These are phyloP conservation scores for Kodamaea sp. DNA, from an alignment of 1,139 yeast species.

Conservation along the genomic window DNA sequence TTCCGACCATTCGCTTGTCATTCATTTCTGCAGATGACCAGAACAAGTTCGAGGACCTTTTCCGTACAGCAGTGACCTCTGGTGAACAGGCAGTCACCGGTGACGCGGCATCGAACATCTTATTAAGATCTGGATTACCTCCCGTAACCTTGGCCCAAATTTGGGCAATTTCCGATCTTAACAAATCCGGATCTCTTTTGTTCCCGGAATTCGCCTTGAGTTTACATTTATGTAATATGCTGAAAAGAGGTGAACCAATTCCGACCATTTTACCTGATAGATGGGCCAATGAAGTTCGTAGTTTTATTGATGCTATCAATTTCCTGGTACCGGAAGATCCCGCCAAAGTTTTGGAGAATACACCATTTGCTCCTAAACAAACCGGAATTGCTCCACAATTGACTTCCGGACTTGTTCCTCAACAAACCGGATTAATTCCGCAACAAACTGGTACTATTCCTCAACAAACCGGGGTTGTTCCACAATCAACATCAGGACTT, in stretches of 20 bases:
- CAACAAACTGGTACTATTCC: constrained; percentile 4
- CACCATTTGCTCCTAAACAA: constrained; percentile 40
- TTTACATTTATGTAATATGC: constrained; percentile 79
- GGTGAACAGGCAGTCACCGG: constrained; percentile 79
- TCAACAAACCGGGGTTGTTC: constrained; percentile 20
- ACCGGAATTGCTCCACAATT: constrained; percentile 10
- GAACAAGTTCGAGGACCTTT: constrained; percentile 76
- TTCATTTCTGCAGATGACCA: constrained; percentile 86
- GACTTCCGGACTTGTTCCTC: constrained; percentile 14
- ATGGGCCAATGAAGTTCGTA: constrained; percentile 77
- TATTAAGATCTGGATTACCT: constrained; percentile 74
- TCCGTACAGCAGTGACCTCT: constrained; percentile 69
- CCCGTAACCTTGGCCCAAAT: constrained; percentile 79
- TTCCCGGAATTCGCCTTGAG: constrained; percentile 96
- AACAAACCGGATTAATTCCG: constrained; percentile 25
- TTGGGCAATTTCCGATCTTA: constrained; percentile 89
- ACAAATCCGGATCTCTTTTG: constrained; percentile 75
- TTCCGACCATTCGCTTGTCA: constrained; percentile 69
- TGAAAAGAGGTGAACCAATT: constrained; percentile 70
- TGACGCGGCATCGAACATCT: constrained; percentile 71
- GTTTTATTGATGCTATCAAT: constrained; percentile 85
- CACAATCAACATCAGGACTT: constrained; percentile 17
- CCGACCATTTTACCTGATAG: constrained; percentile 71
- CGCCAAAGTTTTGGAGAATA: constrained; percentile 37
- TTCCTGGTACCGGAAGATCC: constrained; percentile 69